A percentile compares a stretch with the other conserved stretches of the same genome.
These are phyloP conservation scores for Pseudogymnoascus sp. DNA, from an alignment of 2,329 filamentous ascomycete species.

Conservation along the genomic window DNA sequence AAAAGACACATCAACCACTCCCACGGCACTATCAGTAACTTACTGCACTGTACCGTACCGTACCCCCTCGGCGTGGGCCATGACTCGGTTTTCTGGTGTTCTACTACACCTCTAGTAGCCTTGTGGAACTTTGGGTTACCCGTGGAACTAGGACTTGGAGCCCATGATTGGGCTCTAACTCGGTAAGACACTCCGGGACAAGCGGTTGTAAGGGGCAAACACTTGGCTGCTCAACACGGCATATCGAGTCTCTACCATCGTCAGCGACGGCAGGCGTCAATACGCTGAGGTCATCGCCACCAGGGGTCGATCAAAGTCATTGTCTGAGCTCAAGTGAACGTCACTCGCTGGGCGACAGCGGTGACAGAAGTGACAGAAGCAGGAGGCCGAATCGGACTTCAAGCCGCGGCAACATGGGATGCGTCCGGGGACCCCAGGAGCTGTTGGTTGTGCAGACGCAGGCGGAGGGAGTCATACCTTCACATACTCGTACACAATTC, in stretches of 20 bases:
- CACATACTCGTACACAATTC: not conserved
- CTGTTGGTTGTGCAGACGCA: constrained; percentile 5
- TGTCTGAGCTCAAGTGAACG: constrained; percentile 2
- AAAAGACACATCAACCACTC: not conserved
- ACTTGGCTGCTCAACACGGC: constrained; percentile 3
- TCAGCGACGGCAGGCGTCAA: not conserved
- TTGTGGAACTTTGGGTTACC: constrained; percentile 6
- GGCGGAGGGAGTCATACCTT: not conserved
- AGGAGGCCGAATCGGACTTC: not conserved
- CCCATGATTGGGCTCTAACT: constrained; percentile 1
- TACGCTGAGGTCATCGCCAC: constrained; percentile 1
- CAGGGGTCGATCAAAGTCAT: not conserved
- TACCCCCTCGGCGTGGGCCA: not conserved
- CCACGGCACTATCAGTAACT: not conserved
- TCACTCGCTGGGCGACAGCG: not conserved
- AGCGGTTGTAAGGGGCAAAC: constrained; percentile 3
- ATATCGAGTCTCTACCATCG: not conserved
- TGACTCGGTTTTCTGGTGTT: not conserved
- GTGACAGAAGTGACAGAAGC: not conserved
- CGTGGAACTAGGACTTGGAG: not conserved
- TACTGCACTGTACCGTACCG: not conserved
- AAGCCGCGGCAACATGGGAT: constrained; percentile 4
- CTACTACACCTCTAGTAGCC: constrained; percentile 1
- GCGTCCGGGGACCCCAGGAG: constrained; percentile 1
- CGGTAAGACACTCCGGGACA: constrained; percentile 5